Base-by-base conservation (phyloP, 2,329 filamentous ascomycete species). In the Parasarocladium wereldwijsianum region DNA sequence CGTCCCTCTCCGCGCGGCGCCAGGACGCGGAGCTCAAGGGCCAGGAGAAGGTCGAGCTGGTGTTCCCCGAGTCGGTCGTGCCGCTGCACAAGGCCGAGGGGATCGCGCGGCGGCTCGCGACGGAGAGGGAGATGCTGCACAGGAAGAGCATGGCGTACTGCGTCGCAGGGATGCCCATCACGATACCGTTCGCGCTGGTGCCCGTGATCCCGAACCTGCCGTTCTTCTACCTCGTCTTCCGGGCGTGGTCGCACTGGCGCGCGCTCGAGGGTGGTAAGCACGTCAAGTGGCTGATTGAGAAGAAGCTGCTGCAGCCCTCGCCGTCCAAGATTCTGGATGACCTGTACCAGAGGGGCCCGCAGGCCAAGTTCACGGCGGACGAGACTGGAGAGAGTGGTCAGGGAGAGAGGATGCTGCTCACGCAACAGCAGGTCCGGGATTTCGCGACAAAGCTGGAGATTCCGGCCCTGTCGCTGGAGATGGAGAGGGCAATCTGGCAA, bases 171-270 rank as follows among this genome's bases (percentile, higher is more conserved):
- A 83, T 92, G 69, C 90, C 90, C 14, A 66, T 94, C 31, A 78
- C 79, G 29, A 68, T 75, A 2, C 90, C 90, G 0, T 72, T 96
- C 51, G 85, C 74, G 4, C 55, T 94, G 26, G 60, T 98, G 24
- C 90, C 90, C 26, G 49, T 96, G 84, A 67, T 94, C 38, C 86
- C 87, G 20, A 94, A 98, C 49, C 62, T 98, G 9, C 90, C 90
- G 12, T 96, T 96, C 62, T 96, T 96, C 62, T 98, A 96, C 52
- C 69, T 96, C 23, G 72, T 71, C 12, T 98, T 92, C 58, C 71
- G 90, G 39, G 79, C 84, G 16, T 96, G 81, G 78, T 92, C 82
- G 13, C 84, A 93, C 54, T 93, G 81, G 73, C 71, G 78, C 58
- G 90, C 90, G 31, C 60, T 93, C 32, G 70, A 73, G 21, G 90